phyloP scores from a whole-genome alignment of 345 rosid species.

The Rhizophora mangle region DNA sequence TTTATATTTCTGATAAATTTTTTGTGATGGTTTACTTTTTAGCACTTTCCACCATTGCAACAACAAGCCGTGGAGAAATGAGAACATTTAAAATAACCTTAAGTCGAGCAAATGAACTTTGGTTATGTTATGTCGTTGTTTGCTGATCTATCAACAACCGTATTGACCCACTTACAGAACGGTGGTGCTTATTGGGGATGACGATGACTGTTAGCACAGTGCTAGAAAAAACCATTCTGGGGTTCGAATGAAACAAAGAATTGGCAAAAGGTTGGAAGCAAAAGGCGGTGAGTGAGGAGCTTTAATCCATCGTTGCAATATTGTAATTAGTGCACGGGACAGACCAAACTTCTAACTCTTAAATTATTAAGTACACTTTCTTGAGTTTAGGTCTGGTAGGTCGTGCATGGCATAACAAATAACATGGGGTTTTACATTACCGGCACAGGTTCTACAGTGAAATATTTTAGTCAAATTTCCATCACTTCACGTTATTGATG shows the following conservation, averaged over 20 bases:
- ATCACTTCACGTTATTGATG: no score
- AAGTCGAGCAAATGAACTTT: neutral
- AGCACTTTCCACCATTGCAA: neutral
- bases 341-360: neutral
- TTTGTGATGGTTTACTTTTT: no score
- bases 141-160: neutral
- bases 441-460: neutral
- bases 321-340: neutral
- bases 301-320: neutral
- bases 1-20: no score
- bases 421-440: neutral
- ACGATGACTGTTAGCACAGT: neutral
- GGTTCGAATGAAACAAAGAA: neutral
- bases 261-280: neutral
- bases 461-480: no score
- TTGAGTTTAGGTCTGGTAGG: neutral
- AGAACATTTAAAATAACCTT: neutral
- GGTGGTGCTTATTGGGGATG: neutral
- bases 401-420: slow-evolving; percentile 7
- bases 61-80: slow-evolving; percentile 5
- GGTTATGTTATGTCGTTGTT: neutral
- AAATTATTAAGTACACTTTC: neutral
- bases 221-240: no score
- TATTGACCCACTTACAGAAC: neutral
- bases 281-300: slow-evolving; percentile 14